Conservation (phyloP, 2,329 filamentous ascomycete genomes). For the Aureobasidium melanogenum region DNA sequence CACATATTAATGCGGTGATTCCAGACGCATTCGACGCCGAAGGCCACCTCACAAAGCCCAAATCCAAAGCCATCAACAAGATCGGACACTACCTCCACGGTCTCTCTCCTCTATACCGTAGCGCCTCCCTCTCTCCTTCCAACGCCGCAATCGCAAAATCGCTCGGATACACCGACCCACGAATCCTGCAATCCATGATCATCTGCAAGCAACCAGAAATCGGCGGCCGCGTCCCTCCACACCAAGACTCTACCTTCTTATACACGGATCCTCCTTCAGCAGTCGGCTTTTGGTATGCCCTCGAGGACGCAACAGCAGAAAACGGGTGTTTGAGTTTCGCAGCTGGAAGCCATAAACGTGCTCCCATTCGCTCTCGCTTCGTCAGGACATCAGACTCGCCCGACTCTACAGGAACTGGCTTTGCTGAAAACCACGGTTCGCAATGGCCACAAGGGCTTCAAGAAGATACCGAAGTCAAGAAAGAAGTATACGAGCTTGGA, state of each 20-base stretch:
- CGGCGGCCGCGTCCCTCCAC: conserved; percentile 78
- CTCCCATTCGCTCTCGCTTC: conserved; percentile 63
- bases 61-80: conserved; percentile 73
- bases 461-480: conserved; percentile 31
- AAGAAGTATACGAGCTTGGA: conserved; percentile 62
- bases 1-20: not conserved
- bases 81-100: conserved; percentile 44
- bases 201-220: conserved; percentile 99
- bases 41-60: conserved; percentile 65
- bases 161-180: conserved; percentile 67
- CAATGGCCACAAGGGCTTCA: conserved; percentile 37
- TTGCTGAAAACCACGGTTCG: conserved; percentile 55
- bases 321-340: conserved; percentile 89
- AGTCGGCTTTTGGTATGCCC: conserved; percentile 94
- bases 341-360: conserved; percentile 69
- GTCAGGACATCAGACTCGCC: conserved; percentile 42
- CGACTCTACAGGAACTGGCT: conserved; percentile 47
- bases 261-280: conserved; percentile 84
- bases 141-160: conserved; percentile 58
- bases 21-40: conserved; percentile 62
- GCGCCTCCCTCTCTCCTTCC: conserved; percentile 42
- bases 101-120: conserved; percentile 39
- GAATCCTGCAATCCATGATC: conserved; percentile 86
- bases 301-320: conserved; percentile 78
- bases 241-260: conserved; percentile 87